Evolutionary conservation across 2,329 filamentous ascomycete species (phyloP), one percentile per base, ranked within the genome.

Genomic region (Rosellinia necatrix): DNA sequence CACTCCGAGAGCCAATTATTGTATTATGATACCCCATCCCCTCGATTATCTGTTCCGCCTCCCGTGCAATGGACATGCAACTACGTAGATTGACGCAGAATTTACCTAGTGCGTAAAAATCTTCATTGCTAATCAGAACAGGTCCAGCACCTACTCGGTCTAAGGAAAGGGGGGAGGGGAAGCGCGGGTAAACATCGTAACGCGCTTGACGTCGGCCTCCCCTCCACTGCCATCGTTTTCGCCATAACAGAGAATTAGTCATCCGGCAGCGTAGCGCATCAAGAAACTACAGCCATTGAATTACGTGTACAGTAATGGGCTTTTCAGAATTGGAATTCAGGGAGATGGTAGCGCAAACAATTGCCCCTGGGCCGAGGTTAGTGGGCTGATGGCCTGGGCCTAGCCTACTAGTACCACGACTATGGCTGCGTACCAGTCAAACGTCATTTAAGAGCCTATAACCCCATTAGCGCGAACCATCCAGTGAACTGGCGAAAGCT

Each of bases 281-380:
- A 5, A 30, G 38, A 35, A 41, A 47, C 15, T 13, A n/a, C 32
- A 24, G 8, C 7, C 5, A 35, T 35, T 6, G 8, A 19, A 25
- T 42, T 50, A 10, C 10, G 22, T 43, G 51, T 43, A 57, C 49
- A 57, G 54, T 57, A 57, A 57, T 48, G 13, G 21, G 15, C 17
- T 29, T 21, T n/a, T 3, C 13, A 42, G 19, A 53, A 53, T 25
- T 53, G 54, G 43, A 57, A 57, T 53, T 53, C 21, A n/a, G 42
- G 19, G 21, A 30, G 17, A 8, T 48, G 25, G 22, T 46, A 47
- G 24, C 34, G 44, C 17, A 17, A n/a, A 19, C 17, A 56, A 19
- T 21, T 25, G 24, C 38, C 32, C 27, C 35, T 49, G 19, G 30
- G 12, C n/a, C n/a, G n/a, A 12, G 15, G 2, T 27, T 35, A 48